Percentiles rank a stretch among this genome's conserved stretches.
phyloP scores from a whole-genome alignment of 2,329 filamentous ascomycete genomes.

The Rosellinia necatrix region DNA sequence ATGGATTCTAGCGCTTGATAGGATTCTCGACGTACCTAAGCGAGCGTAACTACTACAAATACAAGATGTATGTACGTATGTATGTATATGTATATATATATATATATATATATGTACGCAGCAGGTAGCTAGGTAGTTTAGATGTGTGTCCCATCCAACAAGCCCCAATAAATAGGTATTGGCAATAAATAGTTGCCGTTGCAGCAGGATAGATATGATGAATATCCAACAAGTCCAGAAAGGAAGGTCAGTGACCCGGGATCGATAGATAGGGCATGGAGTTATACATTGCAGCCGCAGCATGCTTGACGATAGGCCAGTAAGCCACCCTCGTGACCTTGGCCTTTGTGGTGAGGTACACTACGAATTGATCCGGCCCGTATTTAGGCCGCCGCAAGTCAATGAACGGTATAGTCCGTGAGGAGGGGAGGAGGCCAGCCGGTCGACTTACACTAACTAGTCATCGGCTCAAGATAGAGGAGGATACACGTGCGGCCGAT shows the following conservation, averaged over 20 bases:
- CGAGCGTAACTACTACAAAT: constrained; percentile 14
- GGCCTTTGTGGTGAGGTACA: constrained; percentile 23
- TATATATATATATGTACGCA: too few species aligned
- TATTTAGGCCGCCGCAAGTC: constrained; percentile 10
- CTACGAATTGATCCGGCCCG: constrained; percentile 27
- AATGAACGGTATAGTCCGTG: constrained; percentile 5
- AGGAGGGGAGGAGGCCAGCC: constrained; percentile 12
- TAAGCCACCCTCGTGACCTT: constrained; percentile 37
- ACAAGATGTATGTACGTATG: neutral
- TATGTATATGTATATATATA: too few species aligned
- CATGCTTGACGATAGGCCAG: constrained; percentile 25
- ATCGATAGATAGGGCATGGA: constrained; percentile 31
- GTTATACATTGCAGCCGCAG: constrained; percentile 36
- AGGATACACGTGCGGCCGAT: constrained; percentile 19
- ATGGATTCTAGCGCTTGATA: constrained; percentile 15
- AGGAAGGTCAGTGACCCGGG: constrained; percentile 35
- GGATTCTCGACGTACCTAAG: constrained; percentile 15
- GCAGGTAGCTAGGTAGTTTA: too few species aligned
- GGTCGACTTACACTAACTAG: too few species aligned
- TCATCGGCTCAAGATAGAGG: too few species aligned
- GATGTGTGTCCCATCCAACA: too few species aligned
- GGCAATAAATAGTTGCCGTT: too few species aligned
- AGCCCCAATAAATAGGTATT: too few species aligned
- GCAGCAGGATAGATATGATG: neutral
- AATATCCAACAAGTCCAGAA: constrained; percentile 29